Conservation (phyloP, 2,329 filamentous ascomycete genomes). For the Trichocomaceae sp. region DNA sequence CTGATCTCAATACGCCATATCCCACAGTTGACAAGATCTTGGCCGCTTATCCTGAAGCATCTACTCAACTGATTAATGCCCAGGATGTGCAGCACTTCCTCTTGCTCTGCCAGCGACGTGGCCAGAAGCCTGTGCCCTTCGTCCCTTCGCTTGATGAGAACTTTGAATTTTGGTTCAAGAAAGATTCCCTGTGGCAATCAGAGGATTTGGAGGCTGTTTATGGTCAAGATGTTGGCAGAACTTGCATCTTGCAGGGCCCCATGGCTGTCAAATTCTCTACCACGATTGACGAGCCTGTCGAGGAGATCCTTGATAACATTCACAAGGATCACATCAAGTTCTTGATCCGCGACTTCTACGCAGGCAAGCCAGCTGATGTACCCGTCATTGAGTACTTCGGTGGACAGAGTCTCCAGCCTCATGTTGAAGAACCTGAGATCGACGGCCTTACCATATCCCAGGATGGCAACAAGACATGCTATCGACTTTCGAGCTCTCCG, state of each 20-base stretch:
- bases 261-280: constrained; percentile 87
- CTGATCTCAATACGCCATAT: constrained; percentile 79
- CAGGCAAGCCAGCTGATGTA: constrained; percentile 63
- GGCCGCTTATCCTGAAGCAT: constrained; percentile 74
- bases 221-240: constrained; percentile 89
- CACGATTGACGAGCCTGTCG: constrained; percentile 83
- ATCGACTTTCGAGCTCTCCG: constrained; percentile 71
- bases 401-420: constrained; percentile 66
- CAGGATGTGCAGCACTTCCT: constrained; percentile 98
- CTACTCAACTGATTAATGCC: constrained; percentile 89
- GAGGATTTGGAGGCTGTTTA: constrained; percentile 96
- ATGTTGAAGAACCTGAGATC: constrained; percentile 65
- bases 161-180: constrained; percentile 99
- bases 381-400: constrained; percentile 93
- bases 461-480: constrained; percentile 72
- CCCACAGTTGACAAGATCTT: constrained; percentile 71
- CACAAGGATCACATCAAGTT: constrained; percentile 80
- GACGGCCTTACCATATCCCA: constrained; percentile 81
- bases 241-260: constrained; percentile 92
- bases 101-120: constrained; percentile 79
- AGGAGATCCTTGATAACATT: constrained; percentile 87
- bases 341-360: constrained; percentile 74
- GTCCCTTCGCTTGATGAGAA: constrained; percentile 93
- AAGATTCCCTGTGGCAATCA: constrained; percentile 98
- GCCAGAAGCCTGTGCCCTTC: constrained; percentile 95